Conservation (phyloP, 306 rosid species). For the Acacia confusa region DNA sequence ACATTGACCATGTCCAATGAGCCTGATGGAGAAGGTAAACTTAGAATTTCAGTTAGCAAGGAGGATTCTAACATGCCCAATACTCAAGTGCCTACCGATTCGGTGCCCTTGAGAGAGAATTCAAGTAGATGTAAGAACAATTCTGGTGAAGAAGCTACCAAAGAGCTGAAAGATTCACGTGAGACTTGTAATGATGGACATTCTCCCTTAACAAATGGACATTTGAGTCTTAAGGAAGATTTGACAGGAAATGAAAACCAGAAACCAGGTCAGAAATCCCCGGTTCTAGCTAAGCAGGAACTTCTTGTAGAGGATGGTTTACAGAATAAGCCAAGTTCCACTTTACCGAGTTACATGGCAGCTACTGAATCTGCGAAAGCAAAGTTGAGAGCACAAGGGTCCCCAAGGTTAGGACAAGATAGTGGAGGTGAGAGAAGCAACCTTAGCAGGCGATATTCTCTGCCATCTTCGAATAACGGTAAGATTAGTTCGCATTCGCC, state of each 20-base stretch:
- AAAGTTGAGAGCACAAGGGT: conserved; percentile 75
- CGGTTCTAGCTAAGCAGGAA: conserved; percentile 57
- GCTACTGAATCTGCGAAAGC: conserved; percentile 93
- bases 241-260: conserved; percentile 42
- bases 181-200: conserved; percentile 45
- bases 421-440: conserved; percentile 46
- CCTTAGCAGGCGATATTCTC: conserved; percentile 61
- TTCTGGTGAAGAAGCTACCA: conserved; percentile 34
- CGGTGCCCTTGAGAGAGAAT: conserved; percentile 41
- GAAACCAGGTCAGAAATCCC: conserved; percentile 52
- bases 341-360: conserved; percentile 81
- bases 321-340: conserved; percentile 55
- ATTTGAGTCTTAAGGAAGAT: conserved; percentile 49
- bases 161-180: conserved; percentile 39
- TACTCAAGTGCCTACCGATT: conserved; percentile 38
- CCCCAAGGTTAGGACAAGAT: conserved; percentile 66
- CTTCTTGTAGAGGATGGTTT: conserved; percentile 52
- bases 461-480: conserved; percentile 54
- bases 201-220: conserved; percentile 46
- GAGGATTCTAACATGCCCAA: conserved; percentile 41
- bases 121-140: conserved; percentile 34
- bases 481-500: conserved; percentile 77
- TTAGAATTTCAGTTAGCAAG: conserved; percentile 38
- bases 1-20: conserved; percentile 21
- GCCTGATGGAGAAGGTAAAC: conserved; percentile 46